Base-by-base conservation (phyloP, 768 basidiomycete species). In the Agaricus blazei region DNA sequence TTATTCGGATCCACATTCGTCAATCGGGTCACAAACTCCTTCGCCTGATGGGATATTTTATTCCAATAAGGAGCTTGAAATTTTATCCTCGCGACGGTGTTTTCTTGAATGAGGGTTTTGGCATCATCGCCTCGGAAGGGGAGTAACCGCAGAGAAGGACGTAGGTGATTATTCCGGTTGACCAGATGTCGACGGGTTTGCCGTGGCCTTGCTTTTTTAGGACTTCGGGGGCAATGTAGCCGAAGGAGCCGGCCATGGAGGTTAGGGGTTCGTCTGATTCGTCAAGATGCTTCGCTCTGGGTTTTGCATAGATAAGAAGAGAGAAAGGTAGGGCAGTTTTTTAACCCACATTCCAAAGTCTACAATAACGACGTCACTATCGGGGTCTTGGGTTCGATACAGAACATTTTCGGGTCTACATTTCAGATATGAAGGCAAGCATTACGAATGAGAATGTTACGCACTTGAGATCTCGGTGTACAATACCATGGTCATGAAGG, bases 51-150 rank as follows among this genome's bases (percentile, higher is more conserved):
- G 2, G 90, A 91, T 38, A 96, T 81, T 57, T 96, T 97, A 69
- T 83, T 82, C 97, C 97, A 99, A 59, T 94, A 99, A 34, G 85
- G 79, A 28, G 94, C 90, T 60, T 98, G 96, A 67, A 99, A 98
- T 60, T 89, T 87, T 46, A 98, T 79, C 62, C 84, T 85, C 0
- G 87, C 94, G 37, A 80, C 82, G 0, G 84, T 87, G n/a, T 92
- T 96, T 68, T 98, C 93, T 29, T 82, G 79, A 50, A 89, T 76
- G 37, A 98, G 79, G 47, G 84, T 81, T 56, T 81, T 80, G 49
- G 82, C 71, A 63, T 94, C 88, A 26, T 92, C 88, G 0, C 89
- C 86, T 42, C 93, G 82, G 77, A 98, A 98, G 0, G 97, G 1
- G 90, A 86, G 72, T 98, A 98, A 2, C 96, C 96, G 63, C 96